Base-by-base conservation (phyloP, 116 monocot genomes). In the Papilionanthe hybrid region DNA sequence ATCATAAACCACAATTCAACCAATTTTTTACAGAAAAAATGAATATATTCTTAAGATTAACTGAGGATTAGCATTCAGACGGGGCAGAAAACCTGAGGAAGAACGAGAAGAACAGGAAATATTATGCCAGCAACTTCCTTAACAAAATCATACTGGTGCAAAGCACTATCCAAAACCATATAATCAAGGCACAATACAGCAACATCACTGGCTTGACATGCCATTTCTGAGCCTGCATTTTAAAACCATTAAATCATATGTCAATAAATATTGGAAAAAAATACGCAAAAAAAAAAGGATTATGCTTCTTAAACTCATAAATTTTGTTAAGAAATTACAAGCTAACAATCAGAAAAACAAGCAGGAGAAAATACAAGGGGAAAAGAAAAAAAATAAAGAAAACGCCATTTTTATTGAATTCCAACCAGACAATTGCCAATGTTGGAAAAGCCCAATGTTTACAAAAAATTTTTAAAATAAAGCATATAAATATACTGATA, bases 61-160 rank as follows among this genome's bases (percentile, higher is more conserved):
- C 8, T 4, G 8, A 72, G 42, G 11, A 72, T 43, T 73, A 19
- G 75, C 22, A 12, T 66, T 69, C 13, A 55, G 23, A 55, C 29
- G 67, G 69, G 72, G n/a, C 25, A 48, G 4, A 28, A 68, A 73
- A 97, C 96, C 96, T 94, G 94, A 25, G 91, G 89, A 11, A 79
- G 84, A 84, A 94, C 79, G 83, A 97, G 77, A 79, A 97, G 92
- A 19, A 94, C 81, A 75, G 90, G 92, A 81, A 97, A 97, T 53
- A 97, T 78, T 67, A 87, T 86, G 45, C 65, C 76, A 57, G 94
- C 90, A 75, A 94, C 75, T 80, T 92, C 94, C 45, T 81, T 90
- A 27, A 84, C 75, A 84, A 83, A 75, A 76, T 81, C 83, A 20
- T 63, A 25, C 12, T 88, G 80, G 66, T 78, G 75, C 27, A 73